These are phyloP conservation scores for Aspergillus leporis DNA, from an alignment of 495 filamentous ascomycete species.

Conservation along the genomic window DNA sequence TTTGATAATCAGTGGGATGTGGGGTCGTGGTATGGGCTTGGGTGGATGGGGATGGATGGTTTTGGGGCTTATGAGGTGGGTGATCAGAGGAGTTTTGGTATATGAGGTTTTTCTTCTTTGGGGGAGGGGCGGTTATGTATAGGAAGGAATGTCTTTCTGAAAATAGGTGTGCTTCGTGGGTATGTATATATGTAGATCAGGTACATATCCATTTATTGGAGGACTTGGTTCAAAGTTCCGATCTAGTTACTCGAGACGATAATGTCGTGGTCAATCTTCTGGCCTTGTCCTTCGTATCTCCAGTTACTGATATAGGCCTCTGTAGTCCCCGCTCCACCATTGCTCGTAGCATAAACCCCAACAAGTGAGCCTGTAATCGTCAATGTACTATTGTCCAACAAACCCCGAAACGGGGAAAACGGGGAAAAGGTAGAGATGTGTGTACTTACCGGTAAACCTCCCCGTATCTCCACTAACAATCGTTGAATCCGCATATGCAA, in stretches of 20 bases:
- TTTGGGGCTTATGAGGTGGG: background rate
- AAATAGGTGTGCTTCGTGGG: too few species aligned
- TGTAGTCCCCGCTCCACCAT: slow-evolving; percentile 6
- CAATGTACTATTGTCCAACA: background rate
- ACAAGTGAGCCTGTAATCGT: slow-evolving; percentile 15
- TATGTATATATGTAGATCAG: too few species aligned
- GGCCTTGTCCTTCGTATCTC: slow-evolving; percentile 19
- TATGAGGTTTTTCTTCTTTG: background rate
- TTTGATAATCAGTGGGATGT: slow-evolving; percentile 21
- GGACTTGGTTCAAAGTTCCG: too few species aligned
- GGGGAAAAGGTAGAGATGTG: background rate
- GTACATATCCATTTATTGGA: too few species aligned
- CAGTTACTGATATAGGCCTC: slow-evolving; percentile 19
- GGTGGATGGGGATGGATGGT: slow-evolving; percentile 13
- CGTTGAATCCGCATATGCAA: slow-evolving; percentile 14
- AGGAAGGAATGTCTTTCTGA: too few species aligned
- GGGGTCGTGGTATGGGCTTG: slow-evolving; percentile 14
- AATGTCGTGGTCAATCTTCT: slow-evolving; percentile 20
- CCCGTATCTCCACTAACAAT: slow-evolving; percentile 20
- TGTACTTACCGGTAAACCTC: slow-evolving; percentile 19
- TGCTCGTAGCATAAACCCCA: slow-evolving; percentile 19
- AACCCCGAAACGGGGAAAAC: background rate
- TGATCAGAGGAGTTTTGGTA: background rate
- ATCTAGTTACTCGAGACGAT: slow-evolving; percentile 4
- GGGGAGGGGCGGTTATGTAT: too few species aligned